Evolutionary conservation across 2,329 filamentous ascomycete genomes (phyloP).

Genomic region (Graphiopsis chlorocephala): DNA sequence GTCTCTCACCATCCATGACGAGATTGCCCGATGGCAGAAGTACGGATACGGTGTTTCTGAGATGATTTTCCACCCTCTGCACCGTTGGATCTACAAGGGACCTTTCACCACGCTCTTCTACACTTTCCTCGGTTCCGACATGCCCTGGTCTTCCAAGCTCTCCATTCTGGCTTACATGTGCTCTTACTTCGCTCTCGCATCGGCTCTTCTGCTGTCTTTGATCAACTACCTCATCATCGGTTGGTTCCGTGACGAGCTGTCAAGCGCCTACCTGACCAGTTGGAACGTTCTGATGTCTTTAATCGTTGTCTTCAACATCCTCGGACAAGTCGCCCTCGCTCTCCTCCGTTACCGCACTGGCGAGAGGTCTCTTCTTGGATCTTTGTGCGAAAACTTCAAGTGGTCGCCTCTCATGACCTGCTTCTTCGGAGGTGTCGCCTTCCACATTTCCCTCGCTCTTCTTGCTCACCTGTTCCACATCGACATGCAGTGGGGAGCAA

Average conservation of each 20-base stretch:
- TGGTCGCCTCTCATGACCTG: slow-evolving; percentile 68
- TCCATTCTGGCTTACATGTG: slow-evolving; percentile 70
- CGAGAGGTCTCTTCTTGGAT: slow-evolving; percentile 50
- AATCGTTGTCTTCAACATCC: slow-evolving; percentile 61
- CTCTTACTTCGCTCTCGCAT: slow-evolving; percentile 69
- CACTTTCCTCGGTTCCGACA: slow-evolving; percentile 58
- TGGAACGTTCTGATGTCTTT: slow-evolving; percentile 64
- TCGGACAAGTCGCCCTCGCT: slow-evolving; percentile 61
- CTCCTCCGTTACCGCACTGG: slow-evolving; percentile 61
- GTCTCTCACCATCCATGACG: slow-evolving; percentile 70
- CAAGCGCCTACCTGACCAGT: slow-evolving; percentile 66
- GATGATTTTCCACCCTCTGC: slow-evolving; percentile 65
- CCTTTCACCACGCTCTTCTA: slow-evolving; percentile 65
- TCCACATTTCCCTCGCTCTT: slow-evolving; percentile 78
- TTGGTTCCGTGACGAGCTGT: slow-evolving; percentile 66
- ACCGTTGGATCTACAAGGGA: slow-evolving; percentile 61
- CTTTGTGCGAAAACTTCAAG: slow-evolving; percentile 57
- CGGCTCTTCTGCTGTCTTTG: slow-evolving; percentile 63
- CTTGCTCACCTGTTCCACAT: slow-evolving; percentile 81
- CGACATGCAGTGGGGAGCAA: slow-evolving; percentile 83
- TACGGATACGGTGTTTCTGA: slow-evolving; percentile 71
- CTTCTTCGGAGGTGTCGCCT: slow-evolving; percentile 78
- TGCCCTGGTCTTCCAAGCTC: slow-evolving; percentile 64
- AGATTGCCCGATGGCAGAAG: slow-evolving; percentile 70
- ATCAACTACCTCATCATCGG: slow-evolving; percentile 71